Base-by-base conservation (phyloP, 2,329 filamentous ascomycete species). In the Gyromitra esculenta region DNA sequence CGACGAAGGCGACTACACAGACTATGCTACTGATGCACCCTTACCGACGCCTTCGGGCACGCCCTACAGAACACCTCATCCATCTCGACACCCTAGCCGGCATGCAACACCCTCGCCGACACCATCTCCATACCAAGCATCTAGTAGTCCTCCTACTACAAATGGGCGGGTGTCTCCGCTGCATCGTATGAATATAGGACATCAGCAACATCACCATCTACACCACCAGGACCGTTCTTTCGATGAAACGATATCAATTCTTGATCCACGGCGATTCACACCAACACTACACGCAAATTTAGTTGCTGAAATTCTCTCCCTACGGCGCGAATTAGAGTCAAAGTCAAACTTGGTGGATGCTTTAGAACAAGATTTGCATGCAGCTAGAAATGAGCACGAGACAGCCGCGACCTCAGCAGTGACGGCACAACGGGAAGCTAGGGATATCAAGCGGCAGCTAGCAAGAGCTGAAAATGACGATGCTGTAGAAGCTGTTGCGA, bases 221-320 rank as follows among this genome's bases (percentile, higher is more conserved):
- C 85, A 87, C 74, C 77, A 75, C 15, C 75, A 77, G 25, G 90
- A 93, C 82, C 83, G 89, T 31, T 84, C 86, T 25, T 87, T 85
- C 70, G 90, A 95, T 79, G 91, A 95, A 78, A 89, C 85, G 57
- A 89, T 84, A 43, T 89, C 89, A 1, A 90, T 93, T 25, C 86
- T 97, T 39, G 96, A 99, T 82, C 94, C 96, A 1, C 90, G 95
- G 71, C 89, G 96, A 48, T 97, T 99, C 82, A 99, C 96, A 0
- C 96, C 96, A 0, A 98, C 94, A 0, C 85, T 99, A 9, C 96
- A 98, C 83, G 96, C 96, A 7, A 97, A 93, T 64, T 86, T 99
- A 5, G 95, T 99, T 0, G 95, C 95, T 0, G 96, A 99, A 83
- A 99, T 99, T 78, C 86, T 99, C 50, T 89, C 90, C 1, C 85